phyloP scores from a whole-genome alignment of 495 filamentous ascomycete genomes.

The Choiromyces venosus region DNA sequence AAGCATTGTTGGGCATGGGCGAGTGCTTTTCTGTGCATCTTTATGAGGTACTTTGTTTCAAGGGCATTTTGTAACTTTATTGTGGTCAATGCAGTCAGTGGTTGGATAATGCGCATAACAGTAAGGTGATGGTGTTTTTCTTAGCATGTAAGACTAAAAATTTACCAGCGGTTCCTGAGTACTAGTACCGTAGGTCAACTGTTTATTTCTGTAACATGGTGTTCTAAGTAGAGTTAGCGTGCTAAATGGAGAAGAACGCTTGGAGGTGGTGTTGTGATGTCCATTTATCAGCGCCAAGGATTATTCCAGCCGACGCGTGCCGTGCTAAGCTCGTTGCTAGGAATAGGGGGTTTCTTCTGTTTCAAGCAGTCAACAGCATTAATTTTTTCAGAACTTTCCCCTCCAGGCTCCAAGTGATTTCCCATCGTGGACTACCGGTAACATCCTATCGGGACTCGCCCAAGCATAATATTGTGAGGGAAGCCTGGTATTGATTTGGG shows the following conservation, averaged over 20 bases:
- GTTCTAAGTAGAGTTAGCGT: background rate
- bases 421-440: background rate
- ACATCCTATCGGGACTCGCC: background rate
- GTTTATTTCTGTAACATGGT: background rate
- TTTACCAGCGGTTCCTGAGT: background rate
- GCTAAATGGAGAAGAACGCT: background rate
- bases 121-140: background rate
- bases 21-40: slow-evolving; percentile 1
- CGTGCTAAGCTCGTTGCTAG: background rate
- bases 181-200: too few species aligned
- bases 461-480: background rate
- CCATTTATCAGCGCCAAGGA: too few species aligned
- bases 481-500: background rate
- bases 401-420: background rate
- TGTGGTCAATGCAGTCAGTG: background rate
- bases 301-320: too few species aligned
- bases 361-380: background rate
- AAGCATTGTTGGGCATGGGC: background rate
- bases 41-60: background rate
- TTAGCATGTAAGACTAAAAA: background rate
- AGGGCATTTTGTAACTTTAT: background rate
- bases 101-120: background rate
- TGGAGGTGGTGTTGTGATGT: background rate
- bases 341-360: background rate
- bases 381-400: background rate